These are phyloP conservation scores for Linnemannia zychae DNA, from an alignment of 192 early-diverging fungal genomes.

Conservation along the genomic window DNA sequence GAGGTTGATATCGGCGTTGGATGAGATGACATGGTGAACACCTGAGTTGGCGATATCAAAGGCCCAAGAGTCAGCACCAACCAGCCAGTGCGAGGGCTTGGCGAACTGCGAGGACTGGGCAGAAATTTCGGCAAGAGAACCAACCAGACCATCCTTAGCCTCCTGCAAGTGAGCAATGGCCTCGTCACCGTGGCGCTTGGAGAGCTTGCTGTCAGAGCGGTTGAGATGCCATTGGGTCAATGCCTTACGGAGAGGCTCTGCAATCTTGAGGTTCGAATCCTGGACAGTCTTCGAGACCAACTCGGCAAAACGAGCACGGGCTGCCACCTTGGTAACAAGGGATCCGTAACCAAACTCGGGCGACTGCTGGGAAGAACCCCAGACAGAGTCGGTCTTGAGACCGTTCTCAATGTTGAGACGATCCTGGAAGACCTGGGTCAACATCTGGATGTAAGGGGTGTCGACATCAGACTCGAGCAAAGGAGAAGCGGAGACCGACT, in stretches of 20 bases:
- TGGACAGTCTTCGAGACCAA: conserved; percentile 70
- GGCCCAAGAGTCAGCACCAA: conserved; percentile 90
- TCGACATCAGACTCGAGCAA: conserved; percentile 64
- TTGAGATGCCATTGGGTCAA: conserved; percentile 79
- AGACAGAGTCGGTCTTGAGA: conserved; percentile 75
- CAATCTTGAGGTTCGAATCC: conserved; percentile 63
- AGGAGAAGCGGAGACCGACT: not conserved
- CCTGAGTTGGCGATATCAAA: conserved; percentile 91
- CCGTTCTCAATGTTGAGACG: conserved; percentile 88
- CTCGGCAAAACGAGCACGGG: conserved; percentile 75
- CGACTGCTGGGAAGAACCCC: conserved; percentile 73
- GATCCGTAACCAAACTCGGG: conserved; percentile 93
- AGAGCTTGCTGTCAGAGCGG: conserved; percentile 66
- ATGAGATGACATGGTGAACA: conserved; percentile 91
- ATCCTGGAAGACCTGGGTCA: conserved; percentile 82
- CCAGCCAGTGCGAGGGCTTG: conserved; percentile 85
- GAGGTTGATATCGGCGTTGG: conserved; percentile 89
- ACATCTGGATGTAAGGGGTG: conserved; percentile 85
- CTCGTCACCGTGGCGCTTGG: conserved; percentile 64
- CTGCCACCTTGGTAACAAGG: conserved; percentile 75
- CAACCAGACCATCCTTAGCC: conserved; percentile 32
- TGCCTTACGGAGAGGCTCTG: conserved; percentile 66
- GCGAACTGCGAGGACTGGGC: conserved; percentile 62
- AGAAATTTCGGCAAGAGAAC: conserved; percentile 51
- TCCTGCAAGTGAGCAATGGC: conserved; percentile 56